Percentiles rank a stretch among this genome's conserved stretches.
Evolutionary conservation across 805 yeast genomes (phyloP).

Genomic region (Komagataella mondaviorum): DNA sequence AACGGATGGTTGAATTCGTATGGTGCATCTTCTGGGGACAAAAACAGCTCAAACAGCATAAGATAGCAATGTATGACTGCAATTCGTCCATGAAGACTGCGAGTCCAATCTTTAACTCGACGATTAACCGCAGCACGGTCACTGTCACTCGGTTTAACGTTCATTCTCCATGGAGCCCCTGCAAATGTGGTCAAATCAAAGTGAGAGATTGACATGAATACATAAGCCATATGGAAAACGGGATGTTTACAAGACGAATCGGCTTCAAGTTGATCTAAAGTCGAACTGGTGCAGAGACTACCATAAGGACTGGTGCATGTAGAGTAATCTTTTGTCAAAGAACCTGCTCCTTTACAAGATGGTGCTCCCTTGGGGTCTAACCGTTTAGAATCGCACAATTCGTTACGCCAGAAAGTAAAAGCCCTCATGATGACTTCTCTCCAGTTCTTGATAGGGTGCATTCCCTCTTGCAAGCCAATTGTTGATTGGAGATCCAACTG

Average conservation of each 20-base stretch:
- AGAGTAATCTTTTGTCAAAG: slow-evolving; percentile 6
- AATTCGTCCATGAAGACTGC: slow-evolving; percentile 31
- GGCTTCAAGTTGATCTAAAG: slow-evolving; percentile 8
- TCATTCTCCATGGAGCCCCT: slow-evolving; percentile 76
- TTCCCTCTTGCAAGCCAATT: slow-evolving; percentile 25
- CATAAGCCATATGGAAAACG: slow-evolving; percentile 61
- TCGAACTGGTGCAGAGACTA: background rate
- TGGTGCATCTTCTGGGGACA: slow-evolving; percentile 34
- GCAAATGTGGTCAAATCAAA: slow-evolving; percentile 69
- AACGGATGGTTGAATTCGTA: slow-evolving; percentile 29
- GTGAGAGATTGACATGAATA: slow-evolving; percentile 57
- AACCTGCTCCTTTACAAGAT: slow-evolving; percentile 18
- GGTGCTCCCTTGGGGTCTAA: slow-evolving; percentile 11
- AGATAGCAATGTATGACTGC: slow-evolving; percentile 49
- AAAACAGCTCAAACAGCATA: slow-evolving; percentile 46
- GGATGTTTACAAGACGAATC: slow-evolving; percentile 49
- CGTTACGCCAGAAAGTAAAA: slow-evolving; percentile 54
- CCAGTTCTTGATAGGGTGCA: slow-evolving; percentile 37
- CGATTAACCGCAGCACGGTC: slow-evolving; percentile 35
- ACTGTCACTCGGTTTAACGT: slow-evolving; percentile 38
- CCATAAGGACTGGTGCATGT: background rate
- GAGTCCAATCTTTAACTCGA: slow-evolving; percentile 40
- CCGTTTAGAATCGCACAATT: slow-evolving; percentile 11
- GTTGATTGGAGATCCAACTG: slow-evolving; percentile 53
- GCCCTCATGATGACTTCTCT: slow-evolving; percentile 58